Percentiles rank a stretch among this genome's conserved stretches.
Conservation (phyloP, 2,329 filamentous ascomycete genomes). For the Epicoccum sorghinum region DNA sequence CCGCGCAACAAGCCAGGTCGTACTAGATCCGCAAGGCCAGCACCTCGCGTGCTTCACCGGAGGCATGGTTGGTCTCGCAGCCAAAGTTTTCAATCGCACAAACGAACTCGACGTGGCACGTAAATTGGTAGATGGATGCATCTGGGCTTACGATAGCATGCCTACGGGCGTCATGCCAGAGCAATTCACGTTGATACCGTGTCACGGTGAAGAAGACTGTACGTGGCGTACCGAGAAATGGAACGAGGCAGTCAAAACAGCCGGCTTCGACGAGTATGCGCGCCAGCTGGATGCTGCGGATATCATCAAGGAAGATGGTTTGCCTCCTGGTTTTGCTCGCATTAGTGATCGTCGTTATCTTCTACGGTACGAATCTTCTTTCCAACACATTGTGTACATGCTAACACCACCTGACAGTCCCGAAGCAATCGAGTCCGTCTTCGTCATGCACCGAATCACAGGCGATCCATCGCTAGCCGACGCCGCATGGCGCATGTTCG, state of each 20-base stretch:
- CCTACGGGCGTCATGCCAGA: conserved; percentile 63
- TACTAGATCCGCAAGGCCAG: conserved; percentile 53
- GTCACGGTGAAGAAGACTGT: conserved; percentile 49
- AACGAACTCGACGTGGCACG: conserved; percentile 57
- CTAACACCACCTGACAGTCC: conserved; percentile 57
- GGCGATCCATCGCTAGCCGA: conserved; percentile 77
- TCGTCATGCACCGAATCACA: conserved; percentile 89
- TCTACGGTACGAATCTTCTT: conserved; percentile 39
- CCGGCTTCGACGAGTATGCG: conserved; percentile 18
- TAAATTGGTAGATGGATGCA: conserved; percentile 61
- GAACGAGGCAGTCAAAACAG: conserved; percentile 47
- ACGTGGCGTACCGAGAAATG: conserved; percentile 52
- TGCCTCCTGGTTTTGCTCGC: conserved; percentile 50
- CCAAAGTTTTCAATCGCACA: conserved; percentile 57
- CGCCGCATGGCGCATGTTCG: conserved; percentile 86
- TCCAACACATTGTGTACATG: too few species aligned
- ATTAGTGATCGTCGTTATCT: conserved; percentile 50
- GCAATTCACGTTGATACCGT: conserved; percentile 51
- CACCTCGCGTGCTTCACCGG: conserved; percentile 62
- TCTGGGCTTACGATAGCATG: conserved; percentile 60
- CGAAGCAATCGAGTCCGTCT: conserved; percentile 86
- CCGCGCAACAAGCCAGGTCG: conserved; percentile 51
- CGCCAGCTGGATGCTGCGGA: conserved; percentile 27
- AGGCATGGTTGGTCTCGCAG: conserved; percentile 61
- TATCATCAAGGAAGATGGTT: conserved; percentile 47